phyloP scores from a whole-genome alignment of 352 stramenopile species.

The Globisporangium recalcitrans region DNA sequence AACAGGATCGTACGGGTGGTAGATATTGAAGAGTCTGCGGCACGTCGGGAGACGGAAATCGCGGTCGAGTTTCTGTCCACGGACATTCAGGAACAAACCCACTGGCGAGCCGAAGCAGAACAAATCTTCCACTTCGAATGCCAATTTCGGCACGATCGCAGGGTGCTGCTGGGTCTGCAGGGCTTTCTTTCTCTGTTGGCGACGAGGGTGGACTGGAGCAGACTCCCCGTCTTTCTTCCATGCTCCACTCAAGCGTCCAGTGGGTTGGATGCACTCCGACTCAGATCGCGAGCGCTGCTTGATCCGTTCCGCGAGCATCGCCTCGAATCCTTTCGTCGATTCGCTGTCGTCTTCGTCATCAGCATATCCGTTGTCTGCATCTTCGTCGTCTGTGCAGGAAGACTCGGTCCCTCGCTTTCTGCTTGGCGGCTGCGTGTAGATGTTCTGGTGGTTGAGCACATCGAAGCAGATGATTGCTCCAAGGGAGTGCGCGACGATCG shows the following conservation, averaged over 20 bases:
- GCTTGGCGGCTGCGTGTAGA: conserved; percentile 30
- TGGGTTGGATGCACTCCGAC: conserved; percentile 22
- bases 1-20: conserved; percentile 93
- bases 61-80: conserved; percentile 69
- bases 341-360: conserved; percentile 35
- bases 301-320: conserved; percentile 20
- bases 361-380: conserved; percentile 31
- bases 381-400: conserved; percentile 15
- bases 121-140: conserved; percentile 79
- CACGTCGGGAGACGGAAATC: conserved; percentile 79
- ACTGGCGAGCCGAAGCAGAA: conserved; percentile 90
- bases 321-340: conserved; percentile 29
- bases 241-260: conserved; percentile 2
- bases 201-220: conserved; percentile 8
- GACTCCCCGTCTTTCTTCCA: conserved; percentile 14
- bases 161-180: conserved; percentile 5
- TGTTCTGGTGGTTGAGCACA: conserved; percentile 74
- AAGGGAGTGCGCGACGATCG: conserved; percentile 84
- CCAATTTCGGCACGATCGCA: conserved; percentile 50
- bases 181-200: not conserved
- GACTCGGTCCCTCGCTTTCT: conserved; percentile 20
- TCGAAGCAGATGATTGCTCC: conserved; percentile 92
- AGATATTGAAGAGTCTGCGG: conserved; percentile 91
- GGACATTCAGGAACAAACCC: conserved; percentile 90
- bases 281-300: conserved; percentile 40